Conservation (phyloP, 2,329 filamentous ascomycete species). For the Aquanectria penicillioides region DNA sequence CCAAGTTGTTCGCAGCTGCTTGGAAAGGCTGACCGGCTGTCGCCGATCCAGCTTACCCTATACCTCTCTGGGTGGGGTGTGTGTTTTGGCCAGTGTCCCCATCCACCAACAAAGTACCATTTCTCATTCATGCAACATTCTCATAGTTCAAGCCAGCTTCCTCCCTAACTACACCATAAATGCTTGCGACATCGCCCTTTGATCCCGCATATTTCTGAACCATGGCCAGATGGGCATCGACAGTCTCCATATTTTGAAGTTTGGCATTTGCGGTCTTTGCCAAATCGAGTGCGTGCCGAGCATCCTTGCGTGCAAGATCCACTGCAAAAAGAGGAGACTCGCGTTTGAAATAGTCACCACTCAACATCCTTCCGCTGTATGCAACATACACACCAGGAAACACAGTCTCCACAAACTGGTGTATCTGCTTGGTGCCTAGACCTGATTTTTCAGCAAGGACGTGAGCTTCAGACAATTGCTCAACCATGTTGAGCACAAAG, state of each 20-base stretch:
- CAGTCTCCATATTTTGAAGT: conserved; percentile 73
- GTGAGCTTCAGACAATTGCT: conserved; percentile 81
- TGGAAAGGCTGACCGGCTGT: too few relatives aligned
- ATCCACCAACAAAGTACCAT: too few relatives aligned
- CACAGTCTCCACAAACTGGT: conserved; percentile 76
- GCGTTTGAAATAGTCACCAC: conserved; percentile 79
- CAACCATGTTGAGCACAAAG: conserved; percentile 85
- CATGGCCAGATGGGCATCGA: conserved; percentile 72
- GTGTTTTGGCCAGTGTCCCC: too few relatives aligned
- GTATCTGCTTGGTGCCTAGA: conserved; percentile 74
- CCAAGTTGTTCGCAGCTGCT: too few relatives aligned
- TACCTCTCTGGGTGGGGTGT: too few relatives aligned
- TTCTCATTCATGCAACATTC: conserved; percentile 57
- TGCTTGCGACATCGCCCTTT: conserved; percentile 80
- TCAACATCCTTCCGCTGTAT: conserved; percentile 79
- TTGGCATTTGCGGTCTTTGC: conserved; percentile 70
- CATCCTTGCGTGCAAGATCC: conserved; percentile 85
- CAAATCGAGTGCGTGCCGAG: conserved; percentile 75
- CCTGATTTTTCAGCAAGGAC: conserved; percentile 84
- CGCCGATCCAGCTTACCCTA: too few relatives aligned
- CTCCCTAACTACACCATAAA: conserved; percentile 83
- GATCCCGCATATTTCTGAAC: conserved; percentile 76
- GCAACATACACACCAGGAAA: conserved; percentile 80
- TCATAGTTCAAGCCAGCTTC: conserved; percentile 81
- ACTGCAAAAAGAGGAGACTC: conserved; percentile 85